Base-by-base conservation (phyloP, 768 basidiomycete species). In the Termitomyces sp. region DNA sequence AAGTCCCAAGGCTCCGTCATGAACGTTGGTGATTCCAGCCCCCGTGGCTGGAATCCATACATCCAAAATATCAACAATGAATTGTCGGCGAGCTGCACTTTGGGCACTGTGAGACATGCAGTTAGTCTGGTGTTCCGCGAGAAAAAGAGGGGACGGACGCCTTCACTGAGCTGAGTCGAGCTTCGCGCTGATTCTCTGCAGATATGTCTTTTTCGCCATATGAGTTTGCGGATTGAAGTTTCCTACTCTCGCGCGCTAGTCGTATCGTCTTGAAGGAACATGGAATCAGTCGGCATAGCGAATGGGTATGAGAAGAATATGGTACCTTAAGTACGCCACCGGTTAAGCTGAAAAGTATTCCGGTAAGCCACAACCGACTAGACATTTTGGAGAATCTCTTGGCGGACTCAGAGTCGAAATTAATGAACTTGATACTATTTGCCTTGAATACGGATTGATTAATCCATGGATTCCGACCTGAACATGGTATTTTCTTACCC, bases 41-140 rank as follows among this genome's bases (percentile, higher is more conserved):
- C 81, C 88, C 19, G 87, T 86, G 7, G 93, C 89, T 5, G 97
- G 97, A 64, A 95, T 84, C 85, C 88, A 95, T 57, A 94, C 71
- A 68, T 99, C 97, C 56, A 94, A 76, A 19, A 83, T 66, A 69
- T 99, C 97, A 57, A 91, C 84, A 54, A 88, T 72, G 63, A 98
- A 81, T 70, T 98, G 97, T 61, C 83, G 82, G 28, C 86, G 83
- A 30, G 85, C 79, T 5, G 80, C 83, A 46, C 78, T 76, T 46
- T 85, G 84, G 64, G 87, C 79, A 41, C 86, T 89, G 64, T 55
- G 37, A 25, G 39, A 25, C 37, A 42, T 34, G 9, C 34, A n/a
- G n/a, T 55, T 40, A 46, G 19, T 21, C 11, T n/a, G 37, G 5
- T n/a, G 35, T 23, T 34, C 16, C 16, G n/a, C n/a, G 30, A 16